These are phyloP conservation scores for Taiozyma sp. DNA, from an alignment of 1,139 yeast genomes.

Conservation along the genomic window DNA sequence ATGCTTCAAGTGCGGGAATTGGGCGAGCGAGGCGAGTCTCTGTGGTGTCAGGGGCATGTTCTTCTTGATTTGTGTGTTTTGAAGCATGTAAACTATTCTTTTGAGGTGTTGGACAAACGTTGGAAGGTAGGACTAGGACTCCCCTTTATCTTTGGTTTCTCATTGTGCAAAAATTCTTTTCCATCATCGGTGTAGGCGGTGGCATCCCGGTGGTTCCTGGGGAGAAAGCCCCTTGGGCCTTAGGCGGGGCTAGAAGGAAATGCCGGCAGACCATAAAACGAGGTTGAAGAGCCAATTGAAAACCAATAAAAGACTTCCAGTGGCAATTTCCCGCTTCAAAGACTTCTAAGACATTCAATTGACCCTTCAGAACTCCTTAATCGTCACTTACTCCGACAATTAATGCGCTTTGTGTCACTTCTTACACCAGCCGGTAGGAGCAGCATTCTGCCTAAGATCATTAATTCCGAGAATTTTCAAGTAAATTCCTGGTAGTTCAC, in stretches of 20 bases:
- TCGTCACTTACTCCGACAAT: not conserved
- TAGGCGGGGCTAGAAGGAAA: too few relatives aligned
- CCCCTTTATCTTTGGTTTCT: not conserved
- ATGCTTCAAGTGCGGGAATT: slow-evolving; percentile 47
- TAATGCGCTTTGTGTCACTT: not conserved
- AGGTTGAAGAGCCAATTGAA: too few relatives aligned
- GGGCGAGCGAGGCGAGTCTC: slow-evolving; percentile 50
- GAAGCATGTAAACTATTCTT: not conserved
- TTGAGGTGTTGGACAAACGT: not conserved
- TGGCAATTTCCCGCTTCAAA: too few relatives aligned
- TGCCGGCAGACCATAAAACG: too few relatives aligned
- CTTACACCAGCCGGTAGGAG: not conserved
- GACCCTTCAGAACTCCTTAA: not conserved
- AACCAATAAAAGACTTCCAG: too few relatives aligned
- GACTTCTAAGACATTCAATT: too few relatives aligned
- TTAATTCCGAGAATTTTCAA: not conserved
- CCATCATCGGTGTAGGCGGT: not conserved
- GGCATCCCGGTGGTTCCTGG: not conserved
- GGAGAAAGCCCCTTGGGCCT: not conserved
- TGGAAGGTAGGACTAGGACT: too few relatives aligned
- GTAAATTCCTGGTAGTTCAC: not conserved
- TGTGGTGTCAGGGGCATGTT: slow-evolving; percentile 49
- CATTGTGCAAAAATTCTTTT: too few relatives aligned
- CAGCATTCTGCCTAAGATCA: not conserved
- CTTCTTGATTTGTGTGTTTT: not conserved